A percentile compares a stretch with the other conserved stretches of the same genome.
phyloP scores from a whole-genome alignment of 148 eudicot genomes.

The Rhododendron ovatum region DNA sequence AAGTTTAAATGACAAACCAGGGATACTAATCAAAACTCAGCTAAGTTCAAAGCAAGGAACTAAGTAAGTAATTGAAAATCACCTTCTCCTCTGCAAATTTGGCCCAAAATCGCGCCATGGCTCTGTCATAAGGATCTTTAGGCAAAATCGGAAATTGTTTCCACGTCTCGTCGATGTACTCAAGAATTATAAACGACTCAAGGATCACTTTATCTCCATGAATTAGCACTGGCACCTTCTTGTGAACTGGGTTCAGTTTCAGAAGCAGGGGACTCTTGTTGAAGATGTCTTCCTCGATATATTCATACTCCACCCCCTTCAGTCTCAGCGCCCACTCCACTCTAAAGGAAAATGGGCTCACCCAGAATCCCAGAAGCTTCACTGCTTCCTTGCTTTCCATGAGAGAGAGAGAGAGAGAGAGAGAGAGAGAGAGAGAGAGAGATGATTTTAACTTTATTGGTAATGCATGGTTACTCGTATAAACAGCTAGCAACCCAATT shows the following conservation, averaged over 20 bases:
- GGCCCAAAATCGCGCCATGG: slow-evolving; percentile 17
- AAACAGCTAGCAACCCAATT: neutral
- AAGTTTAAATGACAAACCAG: too few relatives aligned
- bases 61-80: neutral
- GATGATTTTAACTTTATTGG: too few relatives aligned
- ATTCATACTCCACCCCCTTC: neutral
- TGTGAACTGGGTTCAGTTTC: neutral
- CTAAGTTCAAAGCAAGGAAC: neutral
- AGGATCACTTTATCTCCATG: neutral
- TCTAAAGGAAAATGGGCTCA: slow-evolving; percentile 13
- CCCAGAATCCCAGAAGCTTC: slow-evolving; percentile 21
- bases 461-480: too few relatives aligned
- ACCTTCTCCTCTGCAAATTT: slow-evolving; percentile 19
- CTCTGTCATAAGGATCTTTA: slow-evolving; percentile 17
- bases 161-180: neutral
- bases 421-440: neutral
- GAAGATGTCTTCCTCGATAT: neutral
- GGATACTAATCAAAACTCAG: neutral
- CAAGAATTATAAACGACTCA: neutral
- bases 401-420: neutral
- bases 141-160: slow-evolving; percentile 10
- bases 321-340: neutral
- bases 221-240: neutral
- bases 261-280: neutral
- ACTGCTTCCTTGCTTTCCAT: slow-evolving; percentile 7